These are phyloP conservation scores for Debaryomyces tyrocola DNA, from an alignment of 805 yeast genomes.

Conservation along the genomic window DNA sequence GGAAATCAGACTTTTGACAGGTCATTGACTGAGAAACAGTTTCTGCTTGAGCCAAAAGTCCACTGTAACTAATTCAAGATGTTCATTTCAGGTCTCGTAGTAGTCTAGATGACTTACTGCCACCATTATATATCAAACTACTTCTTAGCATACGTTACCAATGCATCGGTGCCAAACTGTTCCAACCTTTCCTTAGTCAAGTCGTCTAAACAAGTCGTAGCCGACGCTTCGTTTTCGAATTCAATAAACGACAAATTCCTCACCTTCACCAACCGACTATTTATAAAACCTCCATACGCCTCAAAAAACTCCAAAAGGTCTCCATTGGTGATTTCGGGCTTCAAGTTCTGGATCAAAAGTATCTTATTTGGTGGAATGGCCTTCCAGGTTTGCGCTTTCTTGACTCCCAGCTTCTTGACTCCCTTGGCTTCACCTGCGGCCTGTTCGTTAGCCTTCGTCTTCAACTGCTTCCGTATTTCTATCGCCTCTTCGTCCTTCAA, in stretches of 20 bases:
- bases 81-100: too few species aligned
- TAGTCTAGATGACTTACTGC: too few species aligned
- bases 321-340: constrained; percentile 35
- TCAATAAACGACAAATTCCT: constrained; percentile 81
- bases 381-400: constrained; percentile 19
- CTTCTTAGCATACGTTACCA: constrained; percentile 37
- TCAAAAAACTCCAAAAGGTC: constrained; percentile 48
- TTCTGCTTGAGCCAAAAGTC: too few species aligned
- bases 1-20: too few species aligned
- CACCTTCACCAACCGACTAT: constrained; percentile 63
- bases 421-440: neutral
- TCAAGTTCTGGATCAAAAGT: constrained; percentile 65
- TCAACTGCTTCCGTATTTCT: constrained; percentile 15
- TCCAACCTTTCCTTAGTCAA: constrained; percentile 7
- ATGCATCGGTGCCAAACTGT: constrained; percentile 16
- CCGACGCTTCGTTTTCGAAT: constrained; percentile 55
- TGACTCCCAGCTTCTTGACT: constrained; percentile 9
- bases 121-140: constrained; percentile 5
- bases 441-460: constrained; percentile 13
- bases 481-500: constrained; percentile 19
- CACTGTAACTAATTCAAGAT: too few species aligned
- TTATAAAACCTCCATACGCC: constrained; percentile 58
- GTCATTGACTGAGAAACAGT: too few species aligned
- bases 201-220: constrained; percentile 36
- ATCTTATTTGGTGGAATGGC: constrained; percentile 66